Percentiles rank a stretch among this genome's conserved stretches.
Evolutionary conservation across 2,329 filamentous ascomycete genomes (phyloP).

Genomic region (Alternaria ethzedia): DNA sequence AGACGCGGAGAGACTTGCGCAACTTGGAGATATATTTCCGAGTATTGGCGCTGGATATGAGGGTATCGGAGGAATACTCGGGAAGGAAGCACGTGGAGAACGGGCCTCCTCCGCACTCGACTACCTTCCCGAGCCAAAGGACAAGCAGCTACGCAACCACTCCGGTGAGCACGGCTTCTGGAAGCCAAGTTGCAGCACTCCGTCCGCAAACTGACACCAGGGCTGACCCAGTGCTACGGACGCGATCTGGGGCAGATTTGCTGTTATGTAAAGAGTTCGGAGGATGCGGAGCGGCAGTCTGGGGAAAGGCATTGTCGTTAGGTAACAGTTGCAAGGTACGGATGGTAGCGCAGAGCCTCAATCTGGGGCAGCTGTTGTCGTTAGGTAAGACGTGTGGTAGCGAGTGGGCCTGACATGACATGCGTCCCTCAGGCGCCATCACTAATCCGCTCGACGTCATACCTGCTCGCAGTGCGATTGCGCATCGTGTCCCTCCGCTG

Average conservation of each 20-base stretch:
- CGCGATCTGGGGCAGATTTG: slow-evolving; percentile 10
- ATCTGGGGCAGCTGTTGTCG: slow-evolving; percentile 5
- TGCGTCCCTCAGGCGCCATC: neutral
- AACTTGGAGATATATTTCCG: neutral
- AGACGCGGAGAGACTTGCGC: neutral
- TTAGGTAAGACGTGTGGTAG: slow-evolving; percentile 11
- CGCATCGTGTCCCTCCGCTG: slow-evolving; percentile 60
- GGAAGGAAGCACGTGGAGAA: slow-evolving; percentile 1
- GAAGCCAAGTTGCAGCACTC: neutral
- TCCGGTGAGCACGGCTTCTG: neutral
- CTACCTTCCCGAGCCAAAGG: neutral
- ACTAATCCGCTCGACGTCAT: slow-evolving; percentile 40
- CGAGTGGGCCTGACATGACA: neutral
- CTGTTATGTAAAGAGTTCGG: slow-evolving; percentile 5
- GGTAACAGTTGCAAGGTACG: slow-evolving; percentile 2
- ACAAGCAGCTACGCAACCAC: neutral
- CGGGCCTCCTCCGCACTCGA: neutral
- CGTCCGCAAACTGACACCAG: neutral
- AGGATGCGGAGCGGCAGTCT: slow-evolving; percentile 4
- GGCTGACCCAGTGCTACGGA: slow-evolving; percentile 8
- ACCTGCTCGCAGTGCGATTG: slow-evolving; percentile 58
- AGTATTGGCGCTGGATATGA: neutral
- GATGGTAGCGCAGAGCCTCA: slow-evolving; percentile 2
- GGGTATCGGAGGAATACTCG: neutral
- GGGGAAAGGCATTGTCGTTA: slow-evolving; percentile 4